Conservation (phyloP, 2,329 filamentous ascomycete genomes). For the Microsporum canis region DNA sequence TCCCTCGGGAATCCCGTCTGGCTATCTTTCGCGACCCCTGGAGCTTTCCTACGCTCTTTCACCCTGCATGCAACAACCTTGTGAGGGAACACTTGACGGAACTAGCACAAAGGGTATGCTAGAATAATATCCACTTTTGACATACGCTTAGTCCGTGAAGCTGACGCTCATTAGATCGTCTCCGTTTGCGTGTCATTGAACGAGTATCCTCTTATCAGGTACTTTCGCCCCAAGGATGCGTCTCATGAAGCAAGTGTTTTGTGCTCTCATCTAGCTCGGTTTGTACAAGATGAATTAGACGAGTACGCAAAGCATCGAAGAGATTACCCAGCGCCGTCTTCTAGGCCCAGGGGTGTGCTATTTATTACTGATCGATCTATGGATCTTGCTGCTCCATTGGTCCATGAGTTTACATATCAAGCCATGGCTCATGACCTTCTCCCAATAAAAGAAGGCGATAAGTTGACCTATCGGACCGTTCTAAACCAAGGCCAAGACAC, state of each 20-base stretch:
- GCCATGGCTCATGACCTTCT: slow-evolving; percentile 94
- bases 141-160: slow-evolving; percentile 17
- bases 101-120: slow-evolving; percentile 69
- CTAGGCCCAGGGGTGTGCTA: slow-evolving; percentile 68
- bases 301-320: slow-evolving; percentile 73
- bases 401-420: slow-evolving; percentile 98
- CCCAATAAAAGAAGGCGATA: slow-evolving; percentile 77
- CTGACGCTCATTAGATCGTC: slow-evolving; percentile 49
- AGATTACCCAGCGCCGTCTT: slow-evolving; percentile 63
- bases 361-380: slow-evolving; percentile 86
- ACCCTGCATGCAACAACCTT: slow-evolving; percentile 76
- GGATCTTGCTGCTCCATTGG: slow-evolving; percentile 74
- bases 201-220: slow-evolving; percentile 86
- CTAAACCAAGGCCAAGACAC: slow-evolving; percentile 62
- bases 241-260: slow-evolving; percentile 80
- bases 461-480: slow-evolving; percentile 69
- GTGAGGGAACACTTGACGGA: slow-evolving; percentile 73
- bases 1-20: slow-evolving; percentile 79
- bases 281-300: slow-evolving; percentile 85
- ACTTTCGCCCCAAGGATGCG: slow-evolving; percentile 65
- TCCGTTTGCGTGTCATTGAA: slow-evolving; percentile 84
- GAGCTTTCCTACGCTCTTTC: slow-evolving; percentile 88
- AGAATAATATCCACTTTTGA: neutral
- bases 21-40: slow-evolving; percentile 88
- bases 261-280: slow-evolving; percentile 75